Percentiles rank a stretch among this genome's conserved stretches.
phyloP scores from a whole-genome alignment of 192 early-diverging fungal genomes.

The Backusella morwellensis region DNA sequence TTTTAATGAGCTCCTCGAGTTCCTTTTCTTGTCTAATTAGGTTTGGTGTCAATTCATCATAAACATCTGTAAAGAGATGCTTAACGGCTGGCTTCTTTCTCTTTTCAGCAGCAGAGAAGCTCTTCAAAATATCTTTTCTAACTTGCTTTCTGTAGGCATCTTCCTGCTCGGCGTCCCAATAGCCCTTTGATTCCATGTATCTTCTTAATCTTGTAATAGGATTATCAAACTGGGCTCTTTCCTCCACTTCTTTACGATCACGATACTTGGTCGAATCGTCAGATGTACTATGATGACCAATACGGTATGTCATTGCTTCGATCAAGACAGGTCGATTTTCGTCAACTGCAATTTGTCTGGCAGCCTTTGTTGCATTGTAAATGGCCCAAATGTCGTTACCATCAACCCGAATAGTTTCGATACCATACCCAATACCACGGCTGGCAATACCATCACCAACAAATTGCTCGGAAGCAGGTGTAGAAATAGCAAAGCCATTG shows the following conservation, averaged over 20 bases:
- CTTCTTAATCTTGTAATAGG: slow-evolving; percentile 88
- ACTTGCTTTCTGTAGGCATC: slow-evolving; percentile 61
- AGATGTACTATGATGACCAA: slow-evolving; percentile 96
- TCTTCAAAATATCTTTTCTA: slow-evolving; percentile 72
- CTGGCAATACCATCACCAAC: slow-evolving; percentile 96
- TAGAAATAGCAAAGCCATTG: slow-evolving; percentile 99
- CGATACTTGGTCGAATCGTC: slow-evolving; percentile 98
- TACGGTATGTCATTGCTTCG: slow-evolving; percentile 97
- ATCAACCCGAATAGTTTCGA: slow-evolving; percentile 95
- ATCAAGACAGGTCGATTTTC: slow-evolving; percentile 89
- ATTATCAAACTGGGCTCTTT: slow-evolving; percentile 84
- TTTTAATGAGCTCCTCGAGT: slow-evolving; percentile 72
- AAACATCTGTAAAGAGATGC: slow-evolving; percentile 92
- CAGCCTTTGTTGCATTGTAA: slow-evolving; percentile 88
- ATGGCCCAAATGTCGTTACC: slow-evolving; percentile 99
- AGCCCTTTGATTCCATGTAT: slow-evolving; percentile 82
- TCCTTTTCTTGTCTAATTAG: slow-evolving; percentile 79
- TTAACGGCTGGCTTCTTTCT: slow-evolving; percentile 82
- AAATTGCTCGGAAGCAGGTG: slow-evolving; percentile 93
- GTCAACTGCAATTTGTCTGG: slow-evolving; percentile 78
- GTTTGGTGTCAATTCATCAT: slow-evolving; percentile 78
- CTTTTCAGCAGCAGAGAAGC: slow-evolving; percentile 85
- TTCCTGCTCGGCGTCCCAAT: slow-evolving; percentile 79
- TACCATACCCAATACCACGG: slow-evolving; percentile 95
- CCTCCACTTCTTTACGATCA: slow-evolving; percentile 87